Evolutionary conservation across 768 basidiomycete species (phyloP), one percentile per base, ranked within the genome.

Genomic region (Leccinellum rugosiceps): DNA sequence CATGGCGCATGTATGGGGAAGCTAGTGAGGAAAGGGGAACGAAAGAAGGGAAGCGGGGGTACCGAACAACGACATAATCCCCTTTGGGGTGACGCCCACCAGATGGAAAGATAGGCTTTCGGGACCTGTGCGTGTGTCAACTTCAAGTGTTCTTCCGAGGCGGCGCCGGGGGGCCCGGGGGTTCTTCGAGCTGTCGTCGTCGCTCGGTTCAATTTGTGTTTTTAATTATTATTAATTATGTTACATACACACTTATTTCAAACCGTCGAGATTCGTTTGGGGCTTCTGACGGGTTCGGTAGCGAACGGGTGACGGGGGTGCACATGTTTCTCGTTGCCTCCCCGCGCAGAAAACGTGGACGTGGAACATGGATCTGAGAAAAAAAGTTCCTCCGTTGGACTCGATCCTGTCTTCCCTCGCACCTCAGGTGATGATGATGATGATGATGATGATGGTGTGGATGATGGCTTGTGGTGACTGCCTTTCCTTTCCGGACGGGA

Each of bases 271-370:
- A 19, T 19, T 43, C 19, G n/a, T 43, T 43, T 21, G n/a, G 41
- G 8, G 19, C 32, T 41, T 41, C 17, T 41, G 38, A 41, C 38
- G 4, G 0, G 48, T 1, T 59, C 65, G 63, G 65, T 45, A 56
- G 65, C 53, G 60, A 44, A 68, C 65, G 65, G 65, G 51, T 65
- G 66, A 47, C 32, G 23, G 34, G n/a, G 59, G 41, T 61, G 45
- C 65, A 68, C 60, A 63, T 66, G 65, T 47, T 50, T 17, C 38
- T 41, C 38, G 9, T 41, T 41, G 38, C 38, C 38, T 38, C 38
- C n/a, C n/a, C 38, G 38, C 9, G n/a, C 38, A 9, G 38, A 41
- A 41, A 17, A 38, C 9, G 35, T 38, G 17, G 35, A 38, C 17
- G 35, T 38, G 17, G 9, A 41, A 41, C 38, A 17, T 9, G 35